Base-by-base conservation (phyloP, 129 eudicot species). In the Escallonia herrerae region DNA sequence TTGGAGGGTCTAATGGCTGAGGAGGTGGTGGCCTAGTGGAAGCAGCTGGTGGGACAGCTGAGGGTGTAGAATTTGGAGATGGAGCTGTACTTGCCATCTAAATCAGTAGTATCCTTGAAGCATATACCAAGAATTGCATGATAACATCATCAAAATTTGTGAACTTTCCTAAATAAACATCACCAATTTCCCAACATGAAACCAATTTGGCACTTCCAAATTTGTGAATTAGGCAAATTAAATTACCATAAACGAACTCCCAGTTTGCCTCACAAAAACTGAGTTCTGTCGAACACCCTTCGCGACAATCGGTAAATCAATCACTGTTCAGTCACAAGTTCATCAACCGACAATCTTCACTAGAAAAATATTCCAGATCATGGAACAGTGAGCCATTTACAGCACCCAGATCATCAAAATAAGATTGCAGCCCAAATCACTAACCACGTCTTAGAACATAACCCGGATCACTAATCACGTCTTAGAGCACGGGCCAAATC, bases 11-110 rank as follows among this genome's bases (percentile, higher is more conserved):
- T 13, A 14, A 14, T n/a, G 59, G 42, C 7, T 3, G 33, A 49
- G 52, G 42, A 15, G 8, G 56, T 13, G 76, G 76, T 8, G 63
- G 43, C 33, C 33, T 22, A 54, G 75, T 65, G 51, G 68, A 41
- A 10, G 62, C 55, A 44, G 71, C 44, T 40, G 84, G 72, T 40
- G 79, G 72, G 6, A 66, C 55, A 5, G 76, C 52, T 59, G 81
- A 37, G 40, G 79, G 67, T 22, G 76, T 10, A 42, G 77, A 46
- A 39, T 69, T 46, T 38, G 77, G 75, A 37, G 80, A 60, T 59
- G 74, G 48, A 37, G 68, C 43, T 47, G 58, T 22, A 7, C 3
- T 10, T 15, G 77, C 66, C 75, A 76, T 70, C 64, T 70, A 50
- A 63, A 1, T 37, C 8, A 37, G 7, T 47, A 65, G 33, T 37